Base-by-base conservation (phyloP, 352 stramenopile genomes). In the Globisporangium emineosum region DNA sequence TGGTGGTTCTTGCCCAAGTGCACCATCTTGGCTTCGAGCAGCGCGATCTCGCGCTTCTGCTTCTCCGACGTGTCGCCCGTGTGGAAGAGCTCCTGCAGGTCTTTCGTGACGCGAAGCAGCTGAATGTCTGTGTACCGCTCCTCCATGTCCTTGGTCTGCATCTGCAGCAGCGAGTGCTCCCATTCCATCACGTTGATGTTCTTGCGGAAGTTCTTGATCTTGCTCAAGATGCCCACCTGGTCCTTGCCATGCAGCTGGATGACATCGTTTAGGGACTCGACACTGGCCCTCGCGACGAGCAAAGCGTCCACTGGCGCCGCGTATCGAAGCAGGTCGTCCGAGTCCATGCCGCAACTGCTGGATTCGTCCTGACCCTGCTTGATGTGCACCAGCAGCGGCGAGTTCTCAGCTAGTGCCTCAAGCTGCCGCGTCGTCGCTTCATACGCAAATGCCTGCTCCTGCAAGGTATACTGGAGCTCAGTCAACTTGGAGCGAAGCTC, bases 101-200 rank as follows among this genome's bases (percentile, higher is more conserved):
- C 90, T 65, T 97, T 98, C 30, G 91, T 98, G 37, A 98, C 93
- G 15, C 92, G 83, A 33, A 98, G 71, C 56, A 98, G 75, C 68
- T 98, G 93, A 42, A 98, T 86, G 70, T 98, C 93, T 7, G 84
- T 97, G 82, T 97, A 97, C 21, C 92, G 78, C 65, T 97, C 91
- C 59, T 97, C 87, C 70, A 93, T 88, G 73, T 98, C 89, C 12
- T 79, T 76, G 17, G 80, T 88, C 60, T 96, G 76, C 58, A 93
- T 69, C 21, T 90, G 73, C 29, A 98, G 69, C 57, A 93, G 81
- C 9, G 78, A 68, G 66, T 96, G 84, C 56, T 97, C 88, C 93
- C 93, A 98, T 67, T 98, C 83, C 87, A 98, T 97, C 61, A 95
- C 84, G 72, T 97, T 97, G 72, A 98, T 97, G 66, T 80, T 96